Conservation (phyloP, 345 rosid genomes). For the Turritis glabra region DNA sequence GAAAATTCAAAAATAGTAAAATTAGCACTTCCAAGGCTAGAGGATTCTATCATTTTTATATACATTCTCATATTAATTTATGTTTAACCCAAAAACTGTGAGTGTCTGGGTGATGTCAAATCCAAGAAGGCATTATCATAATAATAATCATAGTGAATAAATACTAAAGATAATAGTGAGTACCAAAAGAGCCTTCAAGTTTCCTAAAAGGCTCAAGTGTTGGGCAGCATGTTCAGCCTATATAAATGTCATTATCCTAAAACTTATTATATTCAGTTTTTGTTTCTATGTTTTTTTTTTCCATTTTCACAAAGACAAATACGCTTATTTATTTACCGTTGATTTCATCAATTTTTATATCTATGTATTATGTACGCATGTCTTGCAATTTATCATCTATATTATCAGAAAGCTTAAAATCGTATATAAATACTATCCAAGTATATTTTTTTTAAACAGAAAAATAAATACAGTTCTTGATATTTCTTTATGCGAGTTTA, state of each 20-base stretch:
- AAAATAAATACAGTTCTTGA: neutral
- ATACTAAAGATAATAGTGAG: neutral
- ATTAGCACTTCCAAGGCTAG: constrained; percentile 26
- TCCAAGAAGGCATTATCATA: constrained; percentile 19
- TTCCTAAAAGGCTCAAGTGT: neutral
- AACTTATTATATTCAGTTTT: neutral
- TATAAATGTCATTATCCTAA: constrained; percentile 10
- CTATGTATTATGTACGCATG: neutral
- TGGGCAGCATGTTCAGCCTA: constrained; percentile 31
- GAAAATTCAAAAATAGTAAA: constrained; percentile 7
- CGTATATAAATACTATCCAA: neutral
- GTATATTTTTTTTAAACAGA: neutral
- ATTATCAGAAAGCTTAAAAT: neutral
- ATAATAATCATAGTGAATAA: neutral
- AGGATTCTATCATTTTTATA: constrained; percentile 13
- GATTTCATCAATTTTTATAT: neutral
- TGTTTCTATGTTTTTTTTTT: neutral
- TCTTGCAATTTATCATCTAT: neutral
- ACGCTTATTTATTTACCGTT: neutral
- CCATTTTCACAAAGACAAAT: neutral
- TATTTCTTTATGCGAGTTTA: neutral
- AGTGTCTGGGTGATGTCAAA: constrained; percentile 25
- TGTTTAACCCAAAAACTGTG: neutral
- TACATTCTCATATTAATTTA: neutral
- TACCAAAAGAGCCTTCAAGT: constrained; percentile 22